Evolutionary conservation across 2,329 filamentous ascomycete genomes (phyloP).

Genomic region (Allantophomopsis cytisporea): DNA sequence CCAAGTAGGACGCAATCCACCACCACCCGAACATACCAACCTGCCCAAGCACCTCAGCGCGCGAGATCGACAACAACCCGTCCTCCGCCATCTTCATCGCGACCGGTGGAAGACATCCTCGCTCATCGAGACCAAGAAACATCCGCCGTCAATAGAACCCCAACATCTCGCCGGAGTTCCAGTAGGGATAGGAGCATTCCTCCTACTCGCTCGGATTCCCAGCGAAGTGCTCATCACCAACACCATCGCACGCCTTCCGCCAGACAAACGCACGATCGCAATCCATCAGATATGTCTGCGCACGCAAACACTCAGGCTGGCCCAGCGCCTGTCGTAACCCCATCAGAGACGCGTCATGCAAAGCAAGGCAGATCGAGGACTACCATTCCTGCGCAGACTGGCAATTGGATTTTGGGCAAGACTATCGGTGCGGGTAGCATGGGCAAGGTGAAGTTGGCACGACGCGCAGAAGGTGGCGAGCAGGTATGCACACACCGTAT

Average conservation of each 20-base stretch:
- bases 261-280: conserved; percentile 17
- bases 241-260: conserved; percentile 13
- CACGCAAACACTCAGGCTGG: conserved; percentile 34
- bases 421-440: conserved; percentile 96
- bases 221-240: conserved; percentile 23
- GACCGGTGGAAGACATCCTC: conserved; percentile 27
- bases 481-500: conserved; percentile 42
- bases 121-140: conserved; percentile 62
- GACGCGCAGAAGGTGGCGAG: conserved; percentile 79
- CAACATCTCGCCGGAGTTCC: conserved; percentile 12
- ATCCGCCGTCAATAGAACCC: conserved; percentile 39
- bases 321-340: conserved; percentile 33
- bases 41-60: conserved; percentile 11
- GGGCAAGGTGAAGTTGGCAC: conserved; percentile 96
- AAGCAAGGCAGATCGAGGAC: conserved; percentile 51
- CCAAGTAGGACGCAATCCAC: conserved; percentile 16
- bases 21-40: conserved; percentile 7
- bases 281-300: conserved; percentile 31
- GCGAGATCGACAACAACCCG: conserved; percentile 12
- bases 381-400: conserved; percentile 78
- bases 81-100: conserved; percentile 20
- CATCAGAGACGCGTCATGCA: conserved; percentile 30
- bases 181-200: conserved; percentile 14
- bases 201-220: conserved; percentile 12
- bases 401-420: conserved; percentile 91